A percentile compares a stretch with the other conserved stretches of the same genome.
phyloP scores from a whole-genome alignment of 805 yeast genomes.

The Lipomyces sp. region DNA sequence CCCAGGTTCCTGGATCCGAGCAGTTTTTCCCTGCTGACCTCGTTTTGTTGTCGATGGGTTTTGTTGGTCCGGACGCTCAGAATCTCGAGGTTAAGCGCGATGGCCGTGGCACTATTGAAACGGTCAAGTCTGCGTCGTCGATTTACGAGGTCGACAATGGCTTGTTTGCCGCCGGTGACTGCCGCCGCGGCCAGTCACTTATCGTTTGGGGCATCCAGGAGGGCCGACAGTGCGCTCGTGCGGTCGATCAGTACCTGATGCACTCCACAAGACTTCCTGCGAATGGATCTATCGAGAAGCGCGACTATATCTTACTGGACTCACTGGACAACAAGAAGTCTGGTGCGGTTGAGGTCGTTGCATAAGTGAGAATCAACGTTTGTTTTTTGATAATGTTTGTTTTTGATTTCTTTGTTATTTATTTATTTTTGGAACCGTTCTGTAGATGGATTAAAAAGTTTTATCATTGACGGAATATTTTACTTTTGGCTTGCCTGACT shows the following conservation, averaged over 20 bases:
- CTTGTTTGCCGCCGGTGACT: conserved; percentile 94
- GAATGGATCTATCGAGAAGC: conserved; percentile 85
- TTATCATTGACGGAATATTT: too few relatives aligned
- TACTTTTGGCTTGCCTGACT: too few relatives aligned
- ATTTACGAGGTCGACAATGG: conserved; percentile 67
- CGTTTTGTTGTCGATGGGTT: conserved; percentile 94
- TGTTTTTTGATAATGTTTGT: too few relatives aligned
- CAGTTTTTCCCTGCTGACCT: conserved; percentile 93
- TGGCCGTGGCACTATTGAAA: conserved; percentile 77
- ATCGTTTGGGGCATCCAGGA: conserved; percentile 99
- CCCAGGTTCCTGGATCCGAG: conserved; percentile 92
- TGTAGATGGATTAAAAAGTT: too few relatives aligned
- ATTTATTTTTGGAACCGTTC: too few relatives aligned
- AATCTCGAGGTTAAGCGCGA: conserved; percentile 64
- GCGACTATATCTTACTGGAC: conserved; percentile 54
- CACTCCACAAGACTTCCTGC: conserved; percentile 85
- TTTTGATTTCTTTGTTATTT: too few relatives aligned
- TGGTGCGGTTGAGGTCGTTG: too few relatives aligned
- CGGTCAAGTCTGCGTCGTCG: conserved; percentile 50
- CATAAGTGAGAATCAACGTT: too few relatives aligned
- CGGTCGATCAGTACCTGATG: conserved; percentile 77
- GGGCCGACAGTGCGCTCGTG: conserved; percentile 97
- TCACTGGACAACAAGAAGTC: conserved; percentile 14
- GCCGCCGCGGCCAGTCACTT: conserved; percentile 97
- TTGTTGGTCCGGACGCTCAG: conserved; percentile 91